phyloP scores from a whole-genome alignment of 106 monocot species.

The Xerophyta viscosa region DNA sequence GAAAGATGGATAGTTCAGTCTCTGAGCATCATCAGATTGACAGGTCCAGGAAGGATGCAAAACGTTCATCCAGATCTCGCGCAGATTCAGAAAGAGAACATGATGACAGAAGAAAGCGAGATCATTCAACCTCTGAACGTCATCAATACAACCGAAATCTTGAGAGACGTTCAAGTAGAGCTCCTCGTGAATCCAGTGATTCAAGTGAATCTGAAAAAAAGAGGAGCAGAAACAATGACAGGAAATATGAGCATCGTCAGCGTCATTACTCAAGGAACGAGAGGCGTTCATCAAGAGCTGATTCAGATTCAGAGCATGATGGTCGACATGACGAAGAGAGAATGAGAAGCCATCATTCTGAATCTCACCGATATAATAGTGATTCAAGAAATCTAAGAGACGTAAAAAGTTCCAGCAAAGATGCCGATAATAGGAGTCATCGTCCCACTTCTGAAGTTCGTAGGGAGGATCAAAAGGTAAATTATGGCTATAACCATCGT shows the following conservation, averaged over 20 bases:
- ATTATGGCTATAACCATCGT: conserved; percentile 21
- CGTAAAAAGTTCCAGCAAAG: too few species aligned
- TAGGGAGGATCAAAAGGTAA: conserved; percentile 3
- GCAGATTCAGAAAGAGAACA: conserved; percentile 23
- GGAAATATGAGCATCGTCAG: conserved; percentile 8
- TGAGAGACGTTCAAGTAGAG: neutral
- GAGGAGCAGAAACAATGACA: conserved; percentile 7
- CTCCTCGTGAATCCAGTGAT: neutral
- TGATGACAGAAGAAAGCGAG: conserved; percentile 15
- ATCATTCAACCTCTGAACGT: conserved; percentile 9
- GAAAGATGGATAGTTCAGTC: conserved; percentile 7
- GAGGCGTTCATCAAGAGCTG: conserved; percentile 5
- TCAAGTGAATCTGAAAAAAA: conserved; percentile 1
- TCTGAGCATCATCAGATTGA: conserved; percentile 9
- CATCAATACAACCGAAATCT: neutral
- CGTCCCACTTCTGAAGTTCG: conserved; percentile 11
- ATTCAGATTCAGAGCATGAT: conserved; percentile 10
- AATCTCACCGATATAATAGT: too few species aligned
- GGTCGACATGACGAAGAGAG: conserved; percentile 10
- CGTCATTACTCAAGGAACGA: conserved; percentile 11
- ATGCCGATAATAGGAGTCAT: too few species aligned
- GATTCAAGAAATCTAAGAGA: too few species aligned
- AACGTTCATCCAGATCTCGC: conserved; percentile 8
- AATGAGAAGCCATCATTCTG: neutral
- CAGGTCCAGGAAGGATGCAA: conserved; percentile 13